Conservation (phyloP, 2,329 filamentous ascomycete species). For the Cercospora sp. region DNA sequence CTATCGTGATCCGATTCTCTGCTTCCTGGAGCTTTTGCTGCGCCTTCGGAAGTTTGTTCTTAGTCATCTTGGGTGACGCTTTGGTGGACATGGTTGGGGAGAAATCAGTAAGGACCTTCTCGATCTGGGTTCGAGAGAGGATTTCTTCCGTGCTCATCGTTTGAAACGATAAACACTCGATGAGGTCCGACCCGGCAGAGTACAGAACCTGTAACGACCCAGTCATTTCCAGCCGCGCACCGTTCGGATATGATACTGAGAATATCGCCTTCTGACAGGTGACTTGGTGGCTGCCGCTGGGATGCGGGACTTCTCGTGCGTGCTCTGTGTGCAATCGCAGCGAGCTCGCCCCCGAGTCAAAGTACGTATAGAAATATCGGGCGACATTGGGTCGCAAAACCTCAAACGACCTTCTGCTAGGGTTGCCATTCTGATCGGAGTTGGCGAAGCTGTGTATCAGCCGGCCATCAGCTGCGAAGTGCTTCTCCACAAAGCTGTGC, state of each 20-base stretch:
- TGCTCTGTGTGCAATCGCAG: constrained; percentile 85
- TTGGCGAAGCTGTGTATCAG: constrained; percentile 56
- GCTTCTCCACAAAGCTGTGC: constrained; percentile 74
- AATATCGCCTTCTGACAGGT: constrained; percentile 76
- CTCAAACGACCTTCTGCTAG: constrained; percentile 74
- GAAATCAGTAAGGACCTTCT: constrained; percentile 47
- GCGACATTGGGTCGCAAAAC: constrained; percentile 79
- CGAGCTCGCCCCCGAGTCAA: constrained; percentile 78
- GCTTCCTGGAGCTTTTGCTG: constrained; percentile 46
- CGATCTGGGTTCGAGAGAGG: constrained; percentile 66
- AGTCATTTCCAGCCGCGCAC: constrained; percentile 56
- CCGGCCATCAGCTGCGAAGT: constrained; percentile 76
- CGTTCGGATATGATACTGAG: constrained; percentile 85
- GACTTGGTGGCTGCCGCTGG: constrained; percentile 69
- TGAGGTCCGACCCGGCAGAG: constrained; percentile 68
- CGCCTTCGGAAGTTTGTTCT: constrained; percentile 48
- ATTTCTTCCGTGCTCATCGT: constrained; percentile 79
- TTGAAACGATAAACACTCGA: constrained; percentile 82
- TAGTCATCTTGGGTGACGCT: constrained; percentile 53
- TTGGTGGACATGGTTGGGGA: constrained; percentile 54
- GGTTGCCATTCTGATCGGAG: constrained; percentile 33
- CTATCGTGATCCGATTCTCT: constrained; percentile 48
- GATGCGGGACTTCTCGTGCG: constrained; percentile 57
- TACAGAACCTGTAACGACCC: constrained; percentile 79
- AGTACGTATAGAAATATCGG: constrained; percentile 87